Percentiles rank a stretch among this genome's conserved stretches.
phyloP scores from a whole-genome alignment of 257 asterid genomes.

The Solanum pimpinellifolium region DNA sequence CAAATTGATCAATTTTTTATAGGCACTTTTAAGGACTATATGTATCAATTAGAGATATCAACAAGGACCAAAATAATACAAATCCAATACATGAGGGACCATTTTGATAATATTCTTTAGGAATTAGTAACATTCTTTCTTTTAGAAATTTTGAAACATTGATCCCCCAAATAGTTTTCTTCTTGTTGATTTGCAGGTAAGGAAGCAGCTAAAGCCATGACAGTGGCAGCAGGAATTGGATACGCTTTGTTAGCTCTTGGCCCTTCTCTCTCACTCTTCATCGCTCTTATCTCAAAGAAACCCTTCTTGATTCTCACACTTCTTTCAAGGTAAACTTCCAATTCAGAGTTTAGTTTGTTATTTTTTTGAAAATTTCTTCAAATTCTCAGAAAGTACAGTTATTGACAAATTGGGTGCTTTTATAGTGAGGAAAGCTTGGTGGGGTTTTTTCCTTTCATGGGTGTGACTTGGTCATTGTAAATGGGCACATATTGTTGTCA shows the following conservation, averaged over 20 bases:
- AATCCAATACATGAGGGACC: neutral
- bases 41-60: too few relatives aligned
- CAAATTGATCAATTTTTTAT: too few relatives aligned
- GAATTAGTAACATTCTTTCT: neutral
- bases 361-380: neutral
- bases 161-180: neutral
- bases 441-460: neutral
- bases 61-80: too few relatives aligned
- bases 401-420: neutral
- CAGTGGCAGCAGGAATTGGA: conserved; percentile 84
- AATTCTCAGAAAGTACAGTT: neutral
- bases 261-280: conserved; percentile 76
- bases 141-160: neutral
- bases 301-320: conserved; percentile 84
- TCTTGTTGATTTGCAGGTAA: neutral
- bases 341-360: neutral
- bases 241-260: conserved; percentile 70
- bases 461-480: neutral
- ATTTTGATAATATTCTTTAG: neutral
- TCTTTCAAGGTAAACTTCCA: conserved; percentile 51
- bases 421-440: neutral
- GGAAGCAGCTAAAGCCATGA: conserved; percentile 29
- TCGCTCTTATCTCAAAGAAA: conserved; percentile 59
- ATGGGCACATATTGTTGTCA: neutral
- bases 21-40: too few relatives aligned